Evolutionary conservation across 2,329 filamentous ascomycete genomes (phyloP), one percentile per base, ranked within the genome.

Genomic region (Elsinoe batatas): DNA sequence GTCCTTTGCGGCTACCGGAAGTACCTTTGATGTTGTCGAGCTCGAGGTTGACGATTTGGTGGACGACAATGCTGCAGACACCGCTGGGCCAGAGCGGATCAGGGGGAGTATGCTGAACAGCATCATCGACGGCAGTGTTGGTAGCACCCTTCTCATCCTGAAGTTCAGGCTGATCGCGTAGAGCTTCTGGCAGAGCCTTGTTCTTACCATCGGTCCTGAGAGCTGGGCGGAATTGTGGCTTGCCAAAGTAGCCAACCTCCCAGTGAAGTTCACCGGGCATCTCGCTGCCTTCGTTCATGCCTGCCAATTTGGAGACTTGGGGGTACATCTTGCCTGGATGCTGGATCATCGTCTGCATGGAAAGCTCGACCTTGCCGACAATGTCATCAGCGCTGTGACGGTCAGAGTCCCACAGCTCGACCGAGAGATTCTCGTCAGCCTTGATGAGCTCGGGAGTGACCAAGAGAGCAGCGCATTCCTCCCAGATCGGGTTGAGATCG

Each of bases 31-130:
- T 81, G 61, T 96, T 91, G 58, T 87, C 84, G n/a, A 96, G 76
- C 69, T 96, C 90, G 7, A 98, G 79, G 59, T 93, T 95, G 61
- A 96, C 91, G 61, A 97, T 95, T 69, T 97, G 91, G 66, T 97
- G 91, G 22, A 97, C 79, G 42, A 97, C 79, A 36, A 97, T 72
- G 63, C 85, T 90, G 66, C 91, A 83, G 17, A 98, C 77, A 57
- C 93, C 93, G 62, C 87, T 94, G 1, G 91, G 93, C 89, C 90
- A 97, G 5, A 95, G 78, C n/a, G 91, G 91, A 67, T 97, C 91
- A 0, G 91, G 91, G 5, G 93, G 93, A 0, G 91, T 97, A 66
- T 89, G 86, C 42, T 87, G 81, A 2, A 95, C 88, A 1, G 88
- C 89, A 66, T 95, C 88, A 65, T 95, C 89, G 46, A 87, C 78